phyloP scores from a whole-genome alignment of 345 rosid species.

The Firmiana major region DNA sequence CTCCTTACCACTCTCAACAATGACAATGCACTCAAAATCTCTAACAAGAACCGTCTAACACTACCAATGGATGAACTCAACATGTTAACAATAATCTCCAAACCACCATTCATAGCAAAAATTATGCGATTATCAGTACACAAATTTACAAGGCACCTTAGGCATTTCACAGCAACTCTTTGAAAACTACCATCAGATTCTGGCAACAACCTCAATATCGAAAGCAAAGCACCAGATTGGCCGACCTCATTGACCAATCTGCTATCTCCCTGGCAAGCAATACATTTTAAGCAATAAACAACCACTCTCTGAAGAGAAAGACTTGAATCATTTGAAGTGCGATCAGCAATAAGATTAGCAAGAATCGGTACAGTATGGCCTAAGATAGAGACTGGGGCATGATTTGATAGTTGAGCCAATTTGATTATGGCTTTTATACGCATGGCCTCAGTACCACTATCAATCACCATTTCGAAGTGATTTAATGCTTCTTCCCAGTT shows the following conservation, averaged over 20 bases:
- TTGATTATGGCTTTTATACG: slow-evolving; percentile 35
- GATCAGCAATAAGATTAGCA: slow-evolving; percentile 26
- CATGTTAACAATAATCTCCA: slow-evolving; percentile 39
- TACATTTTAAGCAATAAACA: slow-evolving; percentile 41
- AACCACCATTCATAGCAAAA: slow-evolving; percentile 43
- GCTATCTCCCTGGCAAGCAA: slow-evolving; percentile 38
- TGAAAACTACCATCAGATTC: slow-evolving; percentile 17
- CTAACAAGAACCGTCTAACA: slow-evolving; percentile 43
- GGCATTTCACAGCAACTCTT: slow-evolving; percentile 36
- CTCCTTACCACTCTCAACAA: slow-evolving; percentile 48
- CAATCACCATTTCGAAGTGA: slow-evolving; percentile 32
- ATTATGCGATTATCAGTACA: slow-evolving; percentile 27
- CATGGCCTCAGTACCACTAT: slow-evolving; percentile 30
- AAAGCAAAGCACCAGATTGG: slow-evolving; percentile 35
- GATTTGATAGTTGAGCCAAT: slow-evolving; percentile 31
- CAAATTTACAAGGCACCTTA: slow-evolving; percentile 49
- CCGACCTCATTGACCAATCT: slow-evolving; percentile 38
- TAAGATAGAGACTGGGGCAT: slow-evolving; percentile 30
- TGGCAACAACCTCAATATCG: slow-evolving; percentile 40
- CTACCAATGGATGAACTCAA: slow-evolving; percentile 29
- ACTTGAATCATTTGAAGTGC: slow-evolving; percentile 17
- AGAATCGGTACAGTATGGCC: slow-evolving; percentile 36
- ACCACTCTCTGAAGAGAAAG: slow-evolving; percentile 33
- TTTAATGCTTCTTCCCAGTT: slow-evolving; percentile 43
- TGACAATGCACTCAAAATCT: slow-evolving; percentile 56